These are phyloP conservation scores for Sindora glabra DNA, from an alignment of 306 rosid species.

Conservation along the genomic window DNA sequence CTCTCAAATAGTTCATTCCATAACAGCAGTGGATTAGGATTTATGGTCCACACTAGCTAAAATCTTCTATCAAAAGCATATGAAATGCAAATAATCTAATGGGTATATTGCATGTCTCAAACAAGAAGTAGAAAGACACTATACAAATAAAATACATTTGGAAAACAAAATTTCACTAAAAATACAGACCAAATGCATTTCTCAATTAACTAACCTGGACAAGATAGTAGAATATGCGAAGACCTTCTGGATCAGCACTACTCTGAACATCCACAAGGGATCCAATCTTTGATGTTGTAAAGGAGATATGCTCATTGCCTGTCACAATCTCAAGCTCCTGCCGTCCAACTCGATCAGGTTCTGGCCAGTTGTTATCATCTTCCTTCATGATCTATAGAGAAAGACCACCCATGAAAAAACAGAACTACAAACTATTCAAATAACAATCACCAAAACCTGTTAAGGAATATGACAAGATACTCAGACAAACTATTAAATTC, in stretches of 20 bases:
- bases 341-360: constrained; percentile 89
- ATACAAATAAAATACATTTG: not conserved
- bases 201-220: constrained; percentile 64
- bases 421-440: not conserved
- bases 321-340: constrained; percentile 98
- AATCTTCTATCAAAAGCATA: too few relatives aligned
- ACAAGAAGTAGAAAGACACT: not conserved
- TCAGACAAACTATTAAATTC: not conserved
- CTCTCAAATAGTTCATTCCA: too few relatives aligned
- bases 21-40: too few relatives aligned
- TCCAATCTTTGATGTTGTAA: constrained; percentile 94
- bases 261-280: constrained; percentile 96
- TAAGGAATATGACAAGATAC: not conserved
- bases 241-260: constrained; percentile 99
- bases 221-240: constrained; percentile 93
- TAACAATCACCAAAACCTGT: not conserved
- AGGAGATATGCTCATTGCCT: constrained; percentile 96
- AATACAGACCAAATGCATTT: not conserved
- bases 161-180: not conserved
- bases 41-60: too few relatives aligned
- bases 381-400: constrained; percentile 76
- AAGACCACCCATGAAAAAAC: not conserved
- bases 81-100: too few relatives aligned
- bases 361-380: constrained; percentile 98
- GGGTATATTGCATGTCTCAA: too few relatives aligned